Percentiles rank a stretch among this genome's conserved stretches.
phyloP scores from a whole-genome alignment of 2,329 filamentous ascomycete species.

The Raffaelea ambrosiae region DNA sequence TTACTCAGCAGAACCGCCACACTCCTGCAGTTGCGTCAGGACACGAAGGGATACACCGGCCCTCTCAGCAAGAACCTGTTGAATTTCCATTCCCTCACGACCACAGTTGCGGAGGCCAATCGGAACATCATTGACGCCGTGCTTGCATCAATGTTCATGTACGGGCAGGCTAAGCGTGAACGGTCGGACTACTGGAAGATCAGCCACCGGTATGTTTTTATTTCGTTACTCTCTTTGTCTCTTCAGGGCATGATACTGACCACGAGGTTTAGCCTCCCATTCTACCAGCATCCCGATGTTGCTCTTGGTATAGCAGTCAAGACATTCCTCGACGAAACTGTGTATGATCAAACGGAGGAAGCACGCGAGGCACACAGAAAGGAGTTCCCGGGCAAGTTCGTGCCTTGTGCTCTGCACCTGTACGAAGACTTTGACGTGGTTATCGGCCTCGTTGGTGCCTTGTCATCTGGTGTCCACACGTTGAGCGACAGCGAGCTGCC shows the following conservation, averaged over 20 bases:
- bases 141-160: constrained; percentile 70
- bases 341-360: constrained; percentile 48
- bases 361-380: constrained; percentile 29
- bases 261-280: constrained; percentile 17
- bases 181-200: constrained; percentile 59
- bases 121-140: constrained; percentile 81
- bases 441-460: constrained; percentile 48
- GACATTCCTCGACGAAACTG: constrained; percentile 55
- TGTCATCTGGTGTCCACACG: constrained; percentile 48
- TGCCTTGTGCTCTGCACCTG: constrained; percentile 52
- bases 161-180: constrained; percentile 67
- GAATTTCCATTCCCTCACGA: constrained; percentile 75
- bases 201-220: constrained; percentile 55
- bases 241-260: no score
- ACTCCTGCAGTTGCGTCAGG: constrained; percentile 72
- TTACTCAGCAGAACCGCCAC: constrained; percentile 82
- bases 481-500: constrained; percentile 39
- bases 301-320: constrained; percentile 72
- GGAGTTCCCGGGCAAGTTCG: constrained; percentile 43
- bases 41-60: constrained; percentile 84
- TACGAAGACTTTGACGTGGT: constrained; percentile 51
- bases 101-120: constrained; percentile 67
- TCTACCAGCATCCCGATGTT: constrained; percentile 52
- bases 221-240: constrained; percentile 2
- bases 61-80: constrained; percentile 86